Base-by-base conservation (phyloP, 176 grass and related monocot species). In the Musa troglodytarum region DNA sequence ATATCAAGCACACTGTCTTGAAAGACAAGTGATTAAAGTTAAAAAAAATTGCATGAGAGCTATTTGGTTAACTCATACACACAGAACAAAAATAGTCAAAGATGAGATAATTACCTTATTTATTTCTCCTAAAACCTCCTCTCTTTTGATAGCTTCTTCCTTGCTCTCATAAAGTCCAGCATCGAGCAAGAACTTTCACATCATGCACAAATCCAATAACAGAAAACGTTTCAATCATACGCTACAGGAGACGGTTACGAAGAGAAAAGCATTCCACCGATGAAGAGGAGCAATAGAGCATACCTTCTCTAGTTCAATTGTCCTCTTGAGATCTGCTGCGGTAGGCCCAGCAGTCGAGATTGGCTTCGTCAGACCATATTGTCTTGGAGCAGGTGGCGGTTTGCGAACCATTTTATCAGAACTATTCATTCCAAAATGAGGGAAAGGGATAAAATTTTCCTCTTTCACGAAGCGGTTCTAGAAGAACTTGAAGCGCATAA, bases 341-440 rank as follows among this genome's bases (percentile, higher is more conserved):
- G 54, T 56, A 12, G 95, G 95, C 11, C 84, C 88, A 26, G 85
- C 78, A 69, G 82, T 28, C 12, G 95, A 99, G 64, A 94, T 73
- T 1, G 86, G 88, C 57, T 85, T 89, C n/a, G 88, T 96, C 73
- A 91, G 86, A 21, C 86, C 92, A 23, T 86, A 88, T 69, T 91
- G 86, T 54, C 62, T 88, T 65, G 82, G 79, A 28, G 49, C 54
- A 29, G 23, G 26, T 11, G 81, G 82, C 65, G 81, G 72, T 25
- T 52, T n/a, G 75, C 72, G 58, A 25, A 55, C 78, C 23, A 71
- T 82, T 19, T 29, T 63, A 72, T 76, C 77, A 53, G 80, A 76
- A 65, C 12, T 63, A 61, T 80, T 55, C 90, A 91, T 93, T 49
- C 49, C 82, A 34, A 59, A 2, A 71, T 21, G 15, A 62, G 4